A percentile compares a stretch with the other conserved stretches of the same genome.
These are phyloP conservation scores for Lachnellula cervina DNA, from an alignment of 2,329 filamentous ascomycete genomes.

Conservation along the genomic window DNA sequence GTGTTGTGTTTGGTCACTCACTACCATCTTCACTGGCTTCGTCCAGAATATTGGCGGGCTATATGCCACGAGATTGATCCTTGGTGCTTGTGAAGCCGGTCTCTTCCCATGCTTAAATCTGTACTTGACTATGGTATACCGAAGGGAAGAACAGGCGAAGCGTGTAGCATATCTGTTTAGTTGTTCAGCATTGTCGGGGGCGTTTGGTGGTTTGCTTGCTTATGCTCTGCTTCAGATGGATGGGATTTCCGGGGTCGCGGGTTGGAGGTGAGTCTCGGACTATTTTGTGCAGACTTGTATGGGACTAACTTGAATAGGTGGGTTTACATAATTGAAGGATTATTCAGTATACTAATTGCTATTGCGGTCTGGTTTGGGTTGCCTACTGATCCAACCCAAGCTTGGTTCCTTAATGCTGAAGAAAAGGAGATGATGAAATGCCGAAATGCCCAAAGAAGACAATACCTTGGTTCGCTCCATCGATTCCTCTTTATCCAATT, in stretches of 20 bases:
- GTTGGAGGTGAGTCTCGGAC: constrained; percentile 43
- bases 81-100: constrained; percentile 45
- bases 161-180: constrained; percentile 50
- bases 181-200: constrained; percentile 45
- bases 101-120: constrained; percentile 46
- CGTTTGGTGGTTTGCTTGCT: constrained; percentile 51
- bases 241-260: constrained; percentile 38
- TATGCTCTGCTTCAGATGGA: constrained; percentile 45
- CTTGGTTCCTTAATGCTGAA: constrained; percentile 44
- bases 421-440: constrained; percentile 47
- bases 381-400: constrained; percentile 42
- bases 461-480: constrained; percentile 33
- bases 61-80: constrained; percentile 41
- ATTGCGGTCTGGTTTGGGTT: constrained; percentile 43
- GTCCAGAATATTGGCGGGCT: constrained; percentile 38
- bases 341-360: constrained; percentile 40
- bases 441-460: constrained; percentile 39
- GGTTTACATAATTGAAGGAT: constrained; percentile 47
- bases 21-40: constrained; percentile 44
- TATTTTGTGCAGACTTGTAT: not conserved
- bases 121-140: constrained; percentile 51
- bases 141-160: constrained; percentile 48
- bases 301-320: constrained; percentile 25
- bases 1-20: constrained; percentile 39
- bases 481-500: not conserved